Base-by-base conservation (phyloP, 805 yeast genomes). In the Vanderwaltozyma tropicalis region DNA sequence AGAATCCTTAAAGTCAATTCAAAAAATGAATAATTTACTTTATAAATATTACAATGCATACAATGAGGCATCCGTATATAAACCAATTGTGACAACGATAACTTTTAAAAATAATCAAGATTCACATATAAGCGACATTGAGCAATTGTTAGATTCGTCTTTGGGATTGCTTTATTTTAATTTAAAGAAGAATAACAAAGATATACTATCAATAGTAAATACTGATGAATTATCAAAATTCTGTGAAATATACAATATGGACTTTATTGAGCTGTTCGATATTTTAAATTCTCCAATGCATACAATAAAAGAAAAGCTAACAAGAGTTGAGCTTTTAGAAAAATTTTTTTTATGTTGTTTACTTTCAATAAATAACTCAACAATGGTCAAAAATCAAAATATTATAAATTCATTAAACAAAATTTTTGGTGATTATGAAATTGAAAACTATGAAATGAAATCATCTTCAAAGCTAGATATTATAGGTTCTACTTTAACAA, bases 331-430 rank as follows among this genome's bases (percentile, higher is more conserved):
- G 25, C 44, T 57, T 22, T 38, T 69, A 31, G 57, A 71, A 38
- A 59, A 71, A n/a, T 62, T 67, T 32, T 49, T 65, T 35, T 50
- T 72, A 3, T 68, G 74, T 49, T 55, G 65, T 28, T 41, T 70
- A 16, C 41, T 72, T 31, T 63, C 74, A 1, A 47, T 63, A 24
- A 28, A 32, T 6, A 28, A 25, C 9, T 5, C 20, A 2, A 14
- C 3, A 4, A 9, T 3, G 4, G 7, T 10, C 4, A 4, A 19
- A 12, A 19, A 24, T 34, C 31, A 7, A 14, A 6, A n/a, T 5
- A 22, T 21, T 8, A 12, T 17, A 7, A 37, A 37, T 22, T 27
- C 28, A 21, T 5, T 37, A 5, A 32, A 28, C 17, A 37, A 37
- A 24, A 28, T 37, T 6, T 37, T 37, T 16, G 25, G 18, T 5